phyloP scores from a whole-genome alignment of 1,139 yeast species.

The Taphrina pruni region DNA sequence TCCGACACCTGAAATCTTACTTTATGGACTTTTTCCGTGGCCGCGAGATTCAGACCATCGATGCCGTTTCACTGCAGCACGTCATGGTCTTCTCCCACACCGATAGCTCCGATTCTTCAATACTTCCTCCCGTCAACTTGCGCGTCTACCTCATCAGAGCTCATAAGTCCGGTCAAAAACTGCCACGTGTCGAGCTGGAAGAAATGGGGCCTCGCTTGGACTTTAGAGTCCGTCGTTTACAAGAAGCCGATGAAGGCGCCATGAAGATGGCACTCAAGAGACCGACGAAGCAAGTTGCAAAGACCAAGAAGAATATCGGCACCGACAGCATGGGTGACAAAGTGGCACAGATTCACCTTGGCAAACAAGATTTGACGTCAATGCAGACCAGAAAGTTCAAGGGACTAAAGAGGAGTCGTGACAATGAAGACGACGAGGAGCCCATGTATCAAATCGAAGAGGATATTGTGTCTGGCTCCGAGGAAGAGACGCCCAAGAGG shows the following conservation, averaged over 20 bases:
- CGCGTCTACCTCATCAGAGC: constrained; percentile 89
- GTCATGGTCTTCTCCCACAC: constrained; percentile 84
- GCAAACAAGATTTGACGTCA: constrained; percentile 87
- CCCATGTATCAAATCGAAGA: constrained; percentile 45
- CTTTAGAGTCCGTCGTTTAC: constrained; percentile 86
- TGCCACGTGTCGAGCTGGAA: constrained; percentile 91
- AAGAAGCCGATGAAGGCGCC: constrained; percentile 82
- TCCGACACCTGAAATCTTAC: constrained; percentile 81
- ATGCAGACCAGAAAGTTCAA: constrained; percentile 98
- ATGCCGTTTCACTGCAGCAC: constrained; percentile 92
- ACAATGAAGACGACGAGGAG: constrained; percentile 68
- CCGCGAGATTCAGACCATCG: constrained; percentile 76
- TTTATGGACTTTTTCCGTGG: constrained; percentile 93
- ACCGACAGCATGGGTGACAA: constrained; percentile 93
- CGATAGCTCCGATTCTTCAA: constrained; percentile 57
- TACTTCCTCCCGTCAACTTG: constrained; percentile 81
- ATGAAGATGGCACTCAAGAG: constrained; percentile 85
- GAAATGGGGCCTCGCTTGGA: constrained; percentile 97
- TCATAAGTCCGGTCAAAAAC: constrained; percentile 73
- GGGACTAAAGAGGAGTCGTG: constrained; percentile 87
- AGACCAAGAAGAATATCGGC: constrained; percentile 85
- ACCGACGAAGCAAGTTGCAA: constrained; percentile 82
- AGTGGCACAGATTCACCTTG: constrained; percentile 94
- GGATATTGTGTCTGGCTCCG: constrained; percentile 21
- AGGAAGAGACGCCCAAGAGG: constrained; percentile 28